Base-by-base conservation (phyloP, 1,284 basidiomycete genomes). In the Sanguinoderma infundibulare region DNA sequence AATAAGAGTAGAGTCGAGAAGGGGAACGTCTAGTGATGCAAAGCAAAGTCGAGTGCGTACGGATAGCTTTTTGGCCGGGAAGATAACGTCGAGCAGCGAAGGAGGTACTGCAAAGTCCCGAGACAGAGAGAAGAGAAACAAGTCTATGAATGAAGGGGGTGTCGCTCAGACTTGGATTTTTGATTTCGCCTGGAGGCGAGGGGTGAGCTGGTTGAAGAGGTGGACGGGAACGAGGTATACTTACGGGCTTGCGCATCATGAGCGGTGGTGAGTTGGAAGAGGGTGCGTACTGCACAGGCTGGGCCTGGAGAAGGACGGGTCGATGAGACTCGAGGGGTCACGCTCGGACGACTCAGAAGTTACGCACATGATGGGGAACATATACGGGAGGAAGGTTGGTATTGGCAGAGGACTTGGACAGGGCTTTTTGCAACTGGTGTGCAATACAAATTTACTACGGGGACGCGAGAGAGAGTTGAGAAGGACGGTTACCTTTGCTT, bases 401-500 rank as follows among this genome's bases (percentile, higher is more conserved):
- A 53, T 64, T 51, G 59, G 65, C 58, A 50, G 72, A 56, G 7
- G 69, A 67, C 62, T 72, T 74, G 46, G 72, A 73, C 46, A 75
- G 66, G 14, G 67, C 71, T 65, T 74, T 74, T 59, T 69, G 64
- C 56, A 75, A 62, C 74, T 75, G 65, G 35, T 32, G 49, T 36
- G 51, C 26, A 59, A 51, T 40, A 57, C 53, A 63, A 53, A 54
- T 56, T 67, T 53, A 70, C 58, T 59, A 69, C 51, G 39, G 12
- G 60, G 35, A 32, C 46, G 39, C 28, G 47, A 14, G 9, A 24
- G 3, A 7, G 17, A 35, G 24, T 42, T 15, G 10, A 35, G 46
- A 52, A 6, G 42, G 14, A 20, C 24, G 10, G 53, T 64, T 59
- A 90, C 90, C 83, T 91, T 90, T 42, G 87, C 89, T 74, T 91